Percentiles rank a stretch among this genome's conserved stretches.
These are phyloP conservation scores for Phytophthora melonis DNA, from an alignment of 352 stramenopile species.

Conservation along the genomic window DNA sequence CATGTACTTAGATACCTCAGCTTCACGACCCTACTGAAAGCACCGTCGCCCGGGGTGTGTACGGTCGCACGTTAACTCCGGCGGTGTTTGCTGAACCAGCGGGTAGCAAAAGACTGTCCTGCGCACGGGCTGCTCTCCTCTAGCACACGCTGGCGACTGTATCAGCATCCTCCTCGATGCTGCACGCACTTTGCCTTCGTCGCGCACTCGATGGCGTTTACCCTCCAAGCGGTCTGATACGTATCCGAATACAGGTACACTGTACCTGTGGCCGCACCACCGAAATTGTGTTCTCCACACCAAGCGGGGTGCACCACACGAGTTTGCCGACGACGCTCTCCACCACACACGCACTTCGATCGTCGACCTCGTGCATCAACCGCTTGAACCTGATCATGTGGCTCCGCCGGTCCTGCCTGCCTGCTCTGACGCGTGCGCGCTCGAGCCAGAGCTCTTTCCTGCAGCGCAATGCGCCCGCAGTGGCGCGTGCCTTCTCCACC, in stretches of 20 bases:
- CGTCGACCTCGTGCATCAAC: conserved; percentile 20
- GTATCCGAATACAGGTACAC: conserved; percentile 1
- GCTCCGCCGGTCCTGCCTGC: conserved; percentile 61
- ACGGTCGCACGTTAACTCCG: background rate
- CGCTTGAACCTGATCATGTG: conserved; percentile 54
- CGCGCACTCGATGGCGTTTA: no score
- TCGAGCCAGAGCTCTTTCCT: conserved; percentile 42
- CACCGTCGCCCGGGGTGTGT: no score
- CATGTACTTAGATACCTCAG: no score
- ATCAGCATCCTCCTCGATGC: background rate
- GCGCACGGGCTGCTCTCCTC: background rate
- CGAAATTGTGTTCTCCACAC: conserved; percentile 18
- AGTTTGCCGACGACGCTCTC: conserved; percentile 7
- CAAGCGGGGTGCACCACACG: conserved; percentile 12
- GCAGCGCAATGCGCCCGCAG: conserved; percentile 34
- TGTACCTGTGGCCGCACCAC: conserved; percentile 16
- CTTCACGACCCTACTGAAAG: no score
- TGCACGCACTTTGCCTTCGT: no score
- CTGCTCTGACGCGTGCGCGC: conserved; percentile 50
- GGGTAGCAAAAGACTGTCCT: background rate
- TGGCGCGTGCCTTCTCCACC: conserved; percentile 58
- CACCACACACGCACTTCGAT: conserved; percentile 24
- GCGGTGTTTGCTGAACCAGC: background rate
- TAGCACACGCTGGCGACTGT: background rate
- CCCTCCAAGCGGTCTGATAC: background rate